Evolutionary conservation across 768 basidiomycete species (phyloP).

Genomic region (Cantharellus cinnabarinus): DNA sequence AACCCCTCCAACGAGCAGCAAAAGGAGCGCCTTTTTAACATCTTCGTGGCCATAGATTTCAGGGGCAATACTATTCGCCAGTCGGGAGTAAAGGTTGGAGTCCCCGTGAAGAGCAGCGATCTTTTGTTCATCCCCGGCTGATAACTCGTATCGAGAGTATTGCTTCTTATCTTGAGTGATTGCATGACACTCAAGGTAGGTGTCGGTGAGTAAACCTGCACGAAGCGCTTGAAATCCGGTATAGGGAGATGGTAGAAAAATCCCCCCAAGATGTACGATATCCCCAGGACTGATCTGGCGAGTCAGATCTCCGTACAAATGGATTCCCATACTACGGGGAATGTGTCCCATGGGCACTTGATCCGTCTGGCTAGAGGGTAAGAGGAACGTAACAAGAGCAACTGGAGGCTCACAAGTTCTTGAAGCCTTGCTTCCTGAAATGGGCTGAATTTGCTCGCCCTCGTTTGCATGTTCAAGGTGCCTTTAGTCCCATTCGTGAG

Average conservation of each 20-base stretch:
- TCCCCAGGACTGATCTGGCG: constrained; percentile 90
- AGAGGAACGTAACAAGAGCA: not conserved
- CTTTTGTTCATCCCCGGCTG: constrained; percentile 54
- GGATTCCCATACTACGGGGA: constrained; percentile 94
- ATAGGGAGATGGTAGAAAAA: constrained; percentile 94
- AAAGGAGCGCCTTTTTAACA: constrained; percentile 85
- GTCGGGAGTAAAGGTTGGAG: constrained; percentile 63
- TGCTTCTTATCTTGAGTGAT: constrained; percentile 94
- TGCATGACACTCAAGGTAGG: constrained; percentile 82
- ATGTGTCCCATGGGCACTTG: constrained; percentile 99
- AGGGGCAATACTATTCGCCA: constrained; percentile 88
- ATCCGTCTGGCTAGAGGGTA: constrained; percentile 41
- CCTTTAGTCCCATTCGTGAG: constrained; percentile 72
- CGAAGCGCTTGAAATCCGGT: constrained; percentile 94
- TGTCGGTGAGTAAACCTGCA: constrained; percentile 90
- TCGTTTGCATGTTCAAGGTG: constrained; percentile 92
- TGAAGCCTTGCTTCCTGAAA: constrained; percentile 99
- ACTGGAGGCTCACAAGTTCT: constrained; percentile 55
- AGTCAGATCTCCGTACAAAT: constrained; percentile 76
- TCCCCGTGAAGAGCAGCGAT: constrained; percentile 52
- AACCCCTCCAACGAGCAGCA: constrained; percentile 87
- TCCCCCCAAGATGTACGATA: constrained; percentile 84
- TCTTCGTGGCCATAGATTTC: constrained; percentile 97
- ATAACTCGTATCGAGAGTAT: constrained; percentile 85
- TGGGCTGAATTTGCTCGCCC: constrained; percentile 89